Percentiles rank a stretch among this genome's conserved stretches.
These are phyloP conservation scores for Beauveria sp. DNA, from an alignment of 2,329 filamentous ascomycete genomes.

Conservation along the genomic window DNA sequence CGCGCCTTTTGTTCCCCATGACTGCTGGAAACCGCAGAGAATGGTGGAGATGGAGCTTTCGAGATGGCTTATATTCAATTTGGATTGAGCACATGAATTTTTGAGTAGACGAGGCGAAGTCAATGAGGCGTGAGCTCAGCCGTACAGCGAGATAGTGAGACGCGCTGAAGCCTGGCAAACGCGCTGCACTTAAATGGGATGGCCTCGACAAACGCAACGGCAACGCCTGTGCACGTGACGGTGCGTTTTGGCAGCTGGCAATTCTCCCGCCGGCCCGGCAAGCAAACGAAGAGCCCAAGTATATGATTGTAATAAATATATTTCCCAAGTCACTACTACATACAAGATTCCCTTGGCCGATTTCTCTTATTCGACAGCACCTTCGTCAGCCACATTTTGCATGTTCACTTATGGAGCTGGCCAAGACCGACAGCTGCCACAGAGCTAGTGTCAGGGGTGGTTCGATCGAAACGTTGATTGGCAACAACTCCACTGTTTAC, in stretches of 20 bases:
- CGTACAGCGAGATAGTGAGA: neutral
- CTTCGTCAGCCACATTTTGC: neutral
- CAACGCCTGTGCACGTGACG: slow-evolving; percentile 9
- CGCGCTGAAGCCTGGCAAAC: slow-evolving; percentile 6
- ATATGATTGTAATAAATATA: neutral
- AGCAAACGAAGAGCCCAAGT: neutral
- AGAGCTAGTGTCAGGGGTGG: slow-evolving; percentile 10
- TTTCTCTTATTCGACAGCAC: neutral
- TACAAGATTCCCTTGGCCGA: neutral
- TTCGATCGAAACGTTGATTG: slow-evolving; percentile 8
- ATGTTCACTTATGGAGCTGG: neutral
- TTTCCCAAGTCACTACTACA: neutral
- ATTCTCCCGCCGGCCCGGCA: neutral
- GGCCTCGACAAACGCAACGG: neutral
- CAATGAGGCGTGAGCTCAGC: neutral
- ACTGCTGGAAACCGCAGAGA: neutral
- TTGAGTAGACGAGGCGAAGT: neutral
- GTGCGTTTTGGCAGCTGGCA: neutral
- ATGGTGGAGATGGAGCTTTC: neutral
- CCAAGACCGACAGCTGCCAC: slow-evolving; percentile 1
- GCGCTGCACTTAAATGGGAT: neutral
- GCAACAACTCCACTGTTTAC: slow-evolving; percentile 6
- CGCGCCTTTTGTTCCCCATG: slow-evolving; percentile 27
- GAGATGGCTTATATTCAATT: neutral
- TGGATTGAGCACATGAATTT: neutral